These are phyloP conservation scores for Rhizophora apiculata DNA, from an alignment of 345 rosid species.

Conservation along the genomic window DNA sequence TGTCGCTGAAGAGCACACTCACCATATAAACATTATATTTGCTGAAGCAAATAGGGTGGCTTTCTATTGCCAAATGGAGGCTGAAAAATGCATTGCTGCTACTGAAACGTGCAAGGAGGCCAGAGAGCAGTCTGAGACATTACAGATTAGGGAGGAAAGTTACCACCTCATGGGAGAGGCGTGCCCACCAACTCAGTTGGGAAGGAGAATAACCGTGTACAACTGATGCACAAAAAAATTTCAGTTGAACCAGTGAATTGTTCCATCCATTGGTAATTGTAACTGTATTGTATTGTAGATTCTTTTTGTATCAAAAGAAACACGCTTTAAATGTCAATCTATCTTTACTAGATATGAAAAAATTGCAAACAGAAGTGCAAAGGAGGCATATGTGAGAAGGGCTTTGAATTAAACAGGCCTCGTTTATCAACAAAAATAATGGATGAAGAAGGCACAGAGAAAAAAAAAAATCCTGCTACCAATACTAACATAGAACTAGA, in stretches of 20 bases:
- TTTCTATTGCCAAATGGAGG: constrained; percentile 89
- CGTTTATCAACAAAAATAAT: constrained; percentile 2
- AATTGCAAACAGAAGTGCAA: not conserved
- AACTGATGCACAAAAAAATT: not conserved
- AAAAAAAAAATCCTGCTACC: constrained; percentile 13
- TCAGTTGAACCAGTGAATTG: constrained; percentile 10
- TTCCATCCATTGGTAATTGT: constrained; percentile 3
- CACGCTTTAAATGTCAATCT: not conserved
- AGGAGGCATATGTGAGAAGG: not conserved
- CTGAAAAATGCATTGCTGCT: constrained; percentile 93
- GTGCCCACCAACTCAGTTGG: constrained; percentile 93
- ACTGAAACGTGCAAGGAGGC: constrained; percentile 95
- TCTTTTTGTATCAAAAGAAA: not conserved
- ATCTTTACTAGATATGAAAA: too few species aligned
- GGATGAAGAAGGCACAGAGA: constrained; percentile 3
- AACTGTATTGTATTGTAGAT: not conserved
- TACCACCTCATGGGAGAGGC: constrained; percentile 76
- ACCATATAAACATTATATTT: constrained; percentile 74
- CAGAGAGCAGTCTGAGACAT: constrained; percentile 76
- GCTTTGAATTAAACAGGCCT: constrained; percentile 1
- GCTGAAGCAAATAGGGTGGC: constrained; percentile 92
- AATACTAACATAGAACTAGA: constrained; percentile 12
- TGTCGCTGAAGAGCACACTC: constrained; percentile 75
- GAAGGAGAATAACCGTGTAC: constrained; percentile 59
- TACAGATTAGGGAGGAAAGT: constrained; percentile 70